Conservation (phyloP, 179 eudicot genomes). For the Beta corolliflora region DNA sequence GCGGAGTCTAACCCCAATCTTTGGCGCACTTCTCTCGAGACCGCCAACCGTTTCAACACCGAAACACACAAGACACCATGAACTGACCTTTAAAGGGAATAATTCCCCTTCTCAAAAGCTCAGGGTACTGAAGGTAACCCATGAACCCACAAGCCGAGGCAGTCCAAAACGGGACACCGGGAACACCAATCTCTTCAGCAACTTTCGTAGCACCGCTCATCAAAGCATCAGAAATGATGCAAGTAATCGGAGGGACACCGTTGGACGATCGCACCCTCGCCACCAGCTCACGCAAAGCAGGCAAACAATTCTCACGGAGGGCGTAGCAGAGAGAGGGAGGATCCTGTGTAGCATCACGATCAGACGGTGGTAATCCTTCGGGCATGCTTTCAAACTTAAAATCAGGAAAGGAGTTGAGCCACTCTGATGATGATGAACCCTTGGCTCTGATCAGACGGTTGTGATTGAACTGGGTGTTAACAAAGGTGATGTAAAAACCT, state of each 20-base stretch:
- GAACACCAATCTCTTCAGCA: slow-evolving; percentile 32
- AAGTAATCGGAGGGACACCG: slow-evolving; percentile 21
- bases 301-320: slow-evolving; percentile 14
- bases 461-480: slow-evolving; percentile 57
- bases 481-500: slow-evolving; percentile 47
- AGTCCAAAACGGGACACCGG: slow-evolving; percentile 34
- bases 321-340: slow-evolving; percentile 11
- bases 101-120: slow-evolving; percentile 31
- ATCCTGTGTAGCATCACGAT: slow-evolving; percentile 29
- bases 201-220: slow-evolving; percentile 32
- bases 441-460: slow-evolving; percentile 37
- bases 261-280: not conserved
- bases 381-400: slow-evolving; percentile 46
- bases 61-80: not conserved
- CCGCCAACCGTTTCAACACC: too few relatives aligned
- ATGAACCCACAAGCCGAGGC: slow-evolving; percentile 39
- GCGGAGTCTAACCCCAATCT: too few relatives aligned
- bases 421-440: slow-evolving; percentile 14
- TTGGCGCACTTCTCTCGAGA: too few relatives aligned
- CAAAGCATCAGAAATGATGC: slow-evolving; percentile 30
- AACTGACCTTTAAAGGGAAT: slow-evolving; percentile 36
- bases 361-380: slow-evolving; percentile 39
- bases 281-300: slow-evolving; percentile 23
- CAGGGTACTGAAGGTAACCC: slow-evolving; percentile 31
- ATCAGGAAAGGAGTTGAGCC: slow-evolving; percentile 23